Base-by-base conservation (phyloP, 2,329 filamentous ascomycete species). In the Colletotrichum cordylinicola region DNA sequence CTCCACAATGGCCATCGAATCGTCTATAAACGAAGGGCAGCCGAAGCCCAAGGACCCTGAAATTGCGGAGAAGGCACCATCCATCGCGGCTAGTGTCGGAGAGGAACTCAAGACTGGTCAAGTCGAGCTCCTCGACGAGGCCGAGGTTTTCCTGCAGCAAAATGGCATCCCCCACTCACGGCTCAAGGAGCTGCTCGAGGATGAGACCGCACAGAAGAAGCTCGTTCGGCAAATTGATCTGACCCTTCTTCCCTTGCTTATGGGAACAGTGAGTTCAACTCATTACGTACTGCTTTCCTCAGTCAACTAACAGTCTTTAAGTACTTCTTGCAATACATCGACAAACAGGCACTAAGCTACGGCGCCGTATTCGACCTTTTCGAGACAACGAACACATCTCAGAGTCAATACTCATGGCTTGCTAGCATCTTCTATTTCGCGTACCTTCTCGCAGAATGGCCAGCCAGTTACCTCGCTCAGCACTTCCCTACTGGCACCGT, bases 141-240 rank as follows among this genome's bases (percentile, higher is more conserved):
- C 86, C 7, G 87, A 87, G 65, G 78, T 87, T 52, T 90, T 90
- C 75, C 84, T 90, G 1, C 84, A 83, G n/a, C 81, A 89, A 52
- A 83, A 89, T 80, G 85, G 85, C 71, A 85, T 88, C 77, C 85
- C 82, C 6, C 80, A 84, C n/a, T 81, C 84, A 6, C 83, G 86
- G 35, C 79, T 90, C 6, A 82, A 86, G 13, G 83, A 84, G 24
- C 81, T 90, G 10, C 81, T 90, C 2, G 79, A 84, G 29, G 88
- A 90, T 75, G 78, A 84, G 21, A 74, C 76, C 8, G 66, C 74
- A 8, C 77, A 79, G 71, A 80, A 81, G 60, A 75, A 68, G 43
- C 55, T 72, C 2, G 69, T 72, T 8, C 61, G 62, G 1, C 62
- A 56, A 35, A 39, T 75, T 4, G 72, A 72, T 4, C 35, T 62